Conservation (phyloP, 768 basidiomycete genomes). For the Lentinula lateritia region DNA sequence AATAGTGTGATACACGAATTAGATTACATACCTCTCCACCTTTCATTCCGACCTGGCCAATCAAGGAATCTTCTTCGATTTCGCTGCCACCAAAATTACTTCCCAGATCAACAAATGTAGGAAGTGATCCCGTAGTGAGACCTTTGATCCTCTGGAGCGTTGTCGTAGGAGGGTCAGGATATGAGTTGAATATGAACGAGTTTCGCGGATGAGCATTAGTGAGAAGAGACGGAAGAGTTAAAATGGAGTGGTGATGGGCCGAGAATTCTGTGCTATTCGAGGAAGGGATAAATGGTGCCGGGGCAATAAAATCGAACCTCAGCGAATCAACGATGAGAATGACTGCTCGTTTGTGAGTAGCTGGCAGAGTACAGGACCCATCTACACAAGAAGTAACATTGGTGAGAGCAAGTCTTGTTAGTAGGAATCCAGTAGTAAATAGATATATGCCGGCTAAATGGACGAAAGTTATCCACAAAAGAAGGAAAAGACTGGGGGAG, state of each 20-base stretch:
- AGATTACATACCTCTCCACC: slow-evolving; percentile 53
- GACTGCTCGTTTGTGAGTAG: slow-evolving; percentile 77
- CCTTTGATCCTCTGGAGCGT: slow-evolving; percentile 95
- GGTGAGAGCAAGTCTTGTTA: slow-evolving; percentile 69
- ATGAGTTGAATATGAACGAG: slow-evolving; percentile 84
- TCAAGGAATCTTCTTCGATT: slow-evolving; percentile 83
- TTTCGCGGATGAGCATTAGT: slow-evolving; percentile 56
- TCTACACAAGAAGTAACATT: slow-evolving; percentile 40
- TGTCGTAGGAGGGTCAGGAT: slow-evolving; percentile 92
- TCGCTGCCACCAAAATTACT: slow-evolving; percentile 86
- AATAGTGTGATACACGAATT: neutral
- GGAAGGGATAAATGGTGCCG: slow-evolving; percentile 53
- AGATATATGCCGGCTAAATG: slow-evolving; percentile 82
- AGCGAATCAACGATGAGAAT: slow-evolving; percentile 88
- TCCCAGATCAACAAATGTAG: slow-evolving; percentile 94
- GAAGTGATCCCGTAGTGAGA: slow-evolving; percentile 89
- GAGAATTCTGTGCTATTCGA: slow-evolving; percentile 24
- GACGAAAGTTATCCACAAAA: slow-evolving; percentile 57
- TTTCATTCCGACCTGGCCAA: slow-evolving; percentile 60
- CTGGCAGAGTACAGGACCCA: slow-evolving; percentile 39
- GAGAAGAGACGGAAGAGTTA: slow-evolving; percentile 75
- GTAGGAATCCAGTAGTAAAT: slow-evolving; percentile 89
- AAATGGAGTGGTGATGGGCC: slow-evolving; percentile 72
- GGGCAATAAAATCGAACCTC: slow-evolving; percentile 88
- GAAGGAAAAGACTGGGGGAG: slow-evolving; percentile 25